A percentile compares a stretch with the other conserved stretches of the same genome.
phyloP scores from a whole-genome alignment of 257 asterid genomes.

The Nicotiana sylvestris region DNA sequence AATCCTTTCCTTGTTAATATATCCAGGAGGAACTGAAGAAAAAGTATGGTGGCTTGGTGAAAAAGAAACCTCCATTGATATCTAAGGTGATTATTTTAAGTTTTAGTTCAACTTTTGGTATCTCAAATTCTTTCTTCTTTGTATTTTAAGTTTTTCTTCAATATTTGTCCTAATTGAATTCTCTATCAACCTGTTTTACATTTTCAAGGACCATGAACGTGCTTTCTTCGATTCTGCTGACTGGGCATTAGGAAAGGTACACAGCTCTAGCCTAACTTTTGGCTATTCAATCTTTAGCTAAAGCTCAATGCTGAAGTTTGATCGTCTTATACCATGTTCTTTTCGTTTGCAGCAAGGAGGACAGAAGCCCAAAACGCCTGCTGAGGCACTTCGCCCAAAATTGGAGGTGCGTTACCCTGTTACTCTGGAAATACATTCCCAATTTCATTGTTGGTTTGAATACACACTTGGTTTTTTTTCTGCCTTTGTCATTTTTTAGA shows the following conservation, averaged over 20 bases:
- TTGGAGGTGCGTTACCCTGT: constrained; percentile 44
- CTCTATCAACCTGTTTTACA: neutral
- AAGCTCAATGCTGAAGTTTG: neutral
- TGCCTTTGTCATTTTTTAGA: neutral
- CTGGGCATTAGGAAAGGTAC: constrained; percentile 86
- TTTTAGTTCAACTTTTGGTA: neutral
- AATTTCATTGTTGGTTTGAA: neutral
- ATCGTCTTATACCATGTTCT: neutral
- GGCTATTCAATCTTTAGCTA: neutral
- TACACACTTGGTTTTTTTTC: neutral
- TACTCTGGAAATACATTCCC: neutral
- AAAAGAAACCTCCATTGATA: constrained; percentile 65
- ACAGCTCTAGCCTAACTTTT: neutral
- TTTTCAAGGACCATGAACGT: constrained; percentile 66
- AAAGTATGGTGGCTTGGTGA: constrained; percentile 63
- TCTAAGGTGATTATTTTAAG: constrained; percentile 40
- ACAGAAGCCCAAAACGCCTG: constrained; percentile 70
- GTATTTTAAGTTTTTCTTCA: neutral
- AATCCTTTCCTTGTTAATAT: neutral
- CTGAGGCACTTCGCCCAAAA: constrained; percentile 77
- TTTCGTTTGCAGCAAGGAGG: constrained; percentile 35
- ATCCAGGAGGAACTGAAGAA: constrained; percentile 68
- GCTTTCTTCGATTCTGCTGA: constrained; percentile 93
- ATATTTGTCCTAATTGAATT: neutral
- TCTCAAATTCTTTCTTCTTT: neutral